Base-by-base conservation (phyloP, 129 eudicot genomes). In the Ambrosia artemisiifolia region DNA sequence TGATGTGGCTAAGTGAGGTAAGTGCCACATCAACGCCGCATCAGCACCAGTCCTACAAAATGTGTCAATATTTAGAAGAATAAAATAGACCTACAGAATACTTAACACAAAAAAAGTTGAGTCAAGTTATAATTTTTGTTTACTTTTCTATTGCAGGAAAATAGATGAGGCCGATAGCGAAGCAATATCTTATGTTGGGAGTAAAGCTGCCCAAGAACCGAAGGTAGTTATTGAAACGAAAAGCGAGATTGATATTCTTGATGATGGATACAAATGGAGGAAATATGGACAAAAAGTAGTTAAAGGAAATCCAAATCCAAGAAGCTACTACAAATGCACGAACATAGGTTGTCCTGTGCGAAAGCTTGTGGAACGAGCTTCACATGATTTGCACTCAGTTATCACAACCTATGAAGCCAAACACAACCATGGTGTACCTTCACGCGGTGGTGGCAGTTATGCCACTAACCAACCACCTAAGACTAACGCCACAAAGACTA, bases 271-370 rank as follows among this genome's bases (percentile, higher is more conserved):
- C 74, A 83, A 88, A 72, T 95, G 99, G 99, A 90, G 96, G 69
- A 95, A 95, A 80, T 95, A 95, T 12, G 99, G 99, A 9, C 97
- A 91, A 75, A 91, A 95, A 71, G 96, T 90, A 68, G 97, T 95
- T 6, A 95, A 91, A 82, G 97, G 96, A 40, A 95, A 95, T 55
- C 95, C 97, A 18, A 95, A 95, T 74, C 99, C 99, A 24, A 82
- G 96, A 88, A 95, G 96, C 84, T 95, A 95, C 84, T 95, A 95
- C 88, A 91, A 91, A 47, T 95, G 99, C 78, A 91, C 97, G 13
- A 81, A 40, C 56, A 36, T 56, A 9, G 96, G 94, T 7, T 95
- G 99, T 72, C 91, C 84, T 2, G 97, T 95, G 11, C 74, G 97
- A 81, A 95, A 95, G 87, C 99, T 90, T 10, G 87, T 95, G 13